Conservation (phyloP, 169 alveolate genomes). For the Theileria luwenshuni region DNA sequence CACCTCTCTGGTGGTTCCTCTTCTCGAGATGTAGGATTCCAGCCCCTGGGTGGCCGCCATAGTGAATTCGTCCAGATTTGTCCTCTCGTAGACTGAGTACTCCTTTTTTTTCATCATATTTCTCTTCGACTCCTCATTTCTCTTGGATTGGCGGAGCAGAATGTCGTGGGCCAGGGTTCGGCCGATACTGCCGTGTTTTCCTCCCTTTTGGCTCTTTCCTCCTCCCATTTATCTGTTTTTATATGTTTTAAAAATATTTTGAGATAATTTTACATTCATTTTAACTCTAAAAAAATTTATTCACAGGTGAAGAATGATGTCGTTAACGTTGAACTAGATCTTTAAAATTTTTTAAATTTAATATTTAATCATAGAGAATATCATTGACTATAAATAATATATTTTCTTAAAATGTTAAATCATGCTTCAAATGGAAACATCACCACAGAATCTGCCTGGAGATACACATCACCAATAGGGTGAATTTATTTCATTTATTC, state of each 20-base stretch:
- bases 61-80: constrained; percentile 54
- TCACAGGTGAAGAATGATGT: no score
- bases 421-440: neutral
- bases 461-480: constrained; percentile 1
- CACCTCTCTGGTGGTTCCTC: constrained; percentile 50
- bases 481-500: no score
- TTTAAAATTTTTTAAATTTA: neutral
- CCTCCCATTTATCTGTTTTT: constrained; percentile 54
- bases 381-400: neutral
- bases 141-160: constrained; percentile 42
- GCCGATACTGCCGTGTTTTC: constrained; percentile 67
- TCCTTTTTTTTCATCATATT: constrained; percentile 25
- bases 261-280: neutral
- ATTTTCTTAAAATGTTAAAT: neutral
- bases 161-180: constrained; percentile 70
- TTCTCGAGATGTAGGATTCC: constrained; percentile 21
- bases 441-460: constrained; percentile 23
- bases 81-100: constrained; percentile 61
- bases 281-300: no score
- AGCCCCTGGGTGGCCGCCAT: constrained; percentile 52
- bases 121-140: constrained; percentile 11
- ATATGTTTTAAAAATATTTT: neutral
- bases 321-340: neutral
- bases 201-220: constrained; percentile 68
- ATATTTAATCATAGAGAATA: neutral